phyloP scores from a whole-genome alignment of 2,329 filamentous ascomycete species.

The Alternaria infectoria region DNA sequence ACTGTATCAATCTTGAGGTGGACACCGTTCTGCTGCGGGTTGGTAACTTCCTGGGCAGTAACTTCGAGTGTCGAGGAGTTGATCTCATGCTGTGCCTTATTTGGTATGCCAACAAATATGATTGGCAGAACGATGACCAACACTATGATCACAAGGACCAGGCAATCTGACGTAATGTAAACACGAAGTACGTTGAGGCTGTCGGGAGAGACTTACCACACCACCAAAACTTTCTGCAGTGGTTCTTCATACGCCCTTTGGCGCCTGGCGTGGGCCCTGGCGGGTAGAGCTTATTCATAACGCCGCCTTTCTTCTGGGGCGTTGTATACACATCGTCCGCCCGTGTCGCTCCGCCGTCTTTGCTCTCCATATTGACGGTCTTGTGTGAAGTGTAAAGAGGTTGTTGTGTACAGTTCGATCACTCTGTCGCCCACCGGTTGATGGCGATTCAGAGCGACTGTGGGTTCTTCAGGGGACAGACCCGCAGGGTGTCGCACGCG shows the following conservation, averaged over 20 bases:
- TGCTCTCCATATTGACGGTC: constrained; percentile 32
- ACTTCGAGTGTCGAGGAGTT: constrained; percentile 60
- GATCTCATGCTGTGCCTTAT: constrained; percentile 62
- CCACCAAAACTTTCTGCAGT: constrained; percentile 49
- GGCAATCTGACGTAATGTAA: constrained; percentile 45
- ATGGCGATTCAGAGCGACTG: not conserved
- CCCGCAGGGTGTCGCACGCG: not conserved
- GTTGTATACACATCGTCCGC: constrained; percentile 26
- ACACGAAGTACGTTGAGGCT: not conserved
- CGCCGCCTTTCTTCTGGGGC: constrained; percentile 33
- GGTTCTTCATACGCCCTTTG: constrained; percentile 43
- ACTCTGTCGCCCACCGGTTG: not conserved
- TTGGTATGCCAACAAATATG: constrained; percentile 65
- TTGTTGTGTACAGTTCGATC: not conserved
- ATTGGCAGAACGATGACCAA: constrained; percentile 65
- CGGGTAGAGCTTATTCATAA: constrained; percentile 44
- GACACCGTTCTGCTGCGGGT: constrained; percentile 58
- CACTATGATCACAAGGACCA: constrained; percentile 58
- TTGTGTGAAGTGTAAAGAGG: constrained; percentile 4
- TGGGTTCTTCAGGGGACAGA: not conserved
- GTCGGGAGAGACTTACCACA: constrained; percentile 35
- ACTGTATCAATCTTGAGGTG: constrained; percentile 56
- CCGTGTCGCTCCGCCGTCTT: constrained; percentile 13
- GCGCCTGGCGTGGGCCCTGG: constrained; percentile 41
- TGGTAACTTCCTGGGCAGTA: constrained; percentile 57